Evolutionary conservation across 2,329 filamentous ascomycete genomes (phyloP).

Genomic region (Paraphaeosphaeria minitans): DNA sequence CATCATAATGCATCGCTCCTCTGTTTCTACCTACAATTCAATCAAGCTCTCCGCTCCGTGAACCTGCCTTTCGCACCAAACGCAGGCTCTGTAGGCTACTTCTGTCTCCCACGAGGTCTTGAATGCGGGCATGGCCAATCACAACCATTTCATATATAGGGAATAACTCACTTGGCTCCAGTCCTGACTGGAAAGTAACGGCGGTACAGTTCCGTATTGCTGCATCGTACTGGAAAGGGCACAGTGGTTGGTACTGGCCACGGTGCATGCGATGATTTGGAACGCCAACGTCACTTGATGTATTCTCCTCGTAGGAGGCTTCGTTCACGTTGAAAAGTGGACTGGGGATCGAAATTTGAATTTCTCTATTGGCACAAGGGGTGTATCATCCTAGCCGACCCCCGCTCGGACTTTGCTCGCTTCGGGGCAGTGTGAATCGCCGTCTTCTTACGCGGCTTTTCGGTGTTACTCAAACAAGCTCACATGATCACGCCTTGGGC

Average conservation of each 20-base stretch:
- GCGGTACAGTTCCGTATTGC: background rate
- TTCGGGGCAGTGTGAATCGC: background rate
- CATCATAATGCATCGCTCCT: background rate
- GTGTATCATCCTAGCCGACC: background rate
- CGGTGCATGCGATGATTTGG: conserved; percentile 17
- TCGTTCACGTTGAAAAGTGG: background rate
- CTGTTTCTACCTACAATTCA: conserved; percentile 5
- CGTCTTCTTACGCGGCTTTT: conserved; percentile 5
- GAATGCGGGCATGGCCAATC: conserved; percentile 18
- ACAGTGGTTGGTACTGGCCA: conserved; percentile 7
- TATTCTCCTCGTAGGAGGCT: conserved; percentile 2
- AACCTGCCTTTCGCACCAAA: conserved; percentile 15
- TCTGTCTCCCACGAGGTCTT: conserved; percentile 19
- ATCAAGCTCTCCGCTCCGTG: conserved; percentile 13
- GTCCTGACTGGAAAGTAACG: conserved; percentile 9
- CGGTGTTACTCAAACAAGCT: background rate
- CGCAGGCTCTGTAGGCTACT: conserved; percentile 18
- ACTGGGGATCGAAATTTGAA: conserved; percentile 5
- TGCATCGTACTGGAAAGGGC: background rate
- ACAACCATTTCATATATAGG: conserved; percentile 15
- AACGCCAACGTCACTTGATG: conserved; percentile 19
- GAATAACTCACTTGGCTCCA: conserved; percentile 14
- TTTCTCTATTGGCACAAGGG: conserved; percentile 8
- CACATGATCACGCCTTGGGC: conserved; percentile 29
- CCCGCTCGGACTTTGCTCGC: conserved; percentile 4